Base-by-base conservation (phyloP, 495 filamentous ascomycete species). In the Penicillium malachiteum region DNA sequence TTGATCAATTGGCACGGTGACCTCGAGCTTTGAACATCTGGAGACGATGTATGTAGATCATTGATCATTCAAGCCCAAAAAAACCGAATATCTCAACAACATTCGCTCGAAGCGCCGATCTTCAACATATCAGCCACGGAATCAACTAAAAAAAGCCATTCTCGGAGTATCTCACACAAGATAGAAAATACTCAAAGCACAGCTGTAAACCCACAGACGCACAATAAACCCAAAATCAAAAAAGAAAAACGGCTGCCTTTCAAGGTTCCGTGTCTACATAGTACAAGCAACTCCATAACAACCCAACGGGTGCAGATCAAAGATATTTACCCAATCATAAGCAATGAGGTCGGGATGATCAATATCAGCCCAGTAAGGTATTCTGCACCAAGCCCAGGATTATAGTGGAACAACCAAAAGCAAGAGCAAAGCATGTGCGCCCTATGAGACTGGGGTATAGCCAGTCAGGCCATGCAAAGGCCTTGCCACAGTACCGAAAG, bases 381-480 rank as follows among this genome's bases (percentile, higher is more conserved):
- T 26, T 26, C 21, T 26, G 34, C 34, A 10, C 34, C 34, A 9
- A 37, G 34, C 5, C 34, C 34, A 37, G 12, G 34, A 37, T 37
- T 1, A 37, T 26, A 26, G 21, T 26, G 21, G 21, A 26, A 26
- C 21, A 26, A 26, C 21, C 21, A 26, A 26, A 26, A 26, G 21
- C 21, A 26, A 26, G 21, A 26, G 21, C 13, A 26, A 17, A 16
- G 11, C 37, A 26, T 37, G 37, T 32, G 33, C 16, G 17, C 26
- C 17, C 21, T 41, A 41, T 16, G 16, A 3, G 4, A 26, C 30
- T 6, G 12, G 5, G 3, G 32, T 8, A 42, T 31, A 48, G 55
- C 63, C 54, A 65, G 56, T 65, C 42, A 65, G 43, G 14, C n/a
- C 11, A 16, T 18, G n/a, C 17, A 45, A 18, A 7, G 50, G 40